Evolutionary conservation across 495 filamentous ascomycete genomes (phyloP).

Genomic region (Lasiosphaeris hirsuta): DNA sequence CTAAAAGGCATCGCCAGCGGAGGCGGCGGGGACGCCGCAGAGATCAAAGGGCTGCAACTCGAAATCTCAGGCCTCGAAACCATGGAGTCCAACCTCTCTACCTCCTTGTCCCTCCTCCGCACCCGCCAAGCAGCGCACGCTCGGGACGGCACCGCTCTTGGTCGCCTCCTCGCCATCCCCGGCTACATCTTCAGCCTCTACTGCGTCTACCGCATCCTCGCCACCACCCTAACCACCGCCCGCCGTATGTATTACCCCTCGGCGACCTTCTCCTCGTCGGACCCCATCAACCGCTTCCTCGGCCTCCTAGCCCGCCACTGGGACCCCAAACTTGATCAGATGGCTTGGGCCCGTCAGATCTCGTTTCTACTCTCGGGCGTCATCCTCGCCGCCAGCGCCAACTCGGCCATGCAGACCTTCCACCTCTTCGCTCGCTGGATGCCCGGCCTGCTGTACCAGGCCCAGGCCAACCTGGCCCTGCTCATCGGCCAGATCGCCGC

Average conservation of each 20-base stretch:
- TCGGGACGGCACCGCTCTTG: slow-evolving; percentile 58
- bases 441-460: slow-evolving; percentile 59
- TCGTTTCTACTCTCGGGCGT: slow-evolving; percentile 73
- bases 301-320: slow-evolving; percentile 69
- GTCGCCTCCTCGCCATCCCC: slow-evolving; percentile 54
- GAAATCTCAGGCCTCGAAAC: slow-evolving; percentile 75
- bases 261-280: slow-evolving; percentile 62
- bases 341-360: slow-evolving; percentile 73
- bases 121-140: slow-evolving; percentile 56
- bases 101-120: slow-evolving; percentile 56
- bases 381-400: slow-evolving; percentile 73
- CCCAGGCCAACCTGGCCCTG: slow-evolving; percentile 66
- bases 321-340: slow-evolving; percentile 64
- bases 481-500: slow-evolving; percentile 71
- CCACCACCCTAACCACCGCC: slow-evolving; percentile 60
- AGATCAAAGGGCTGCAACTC: slow-evolving; percentile 62
- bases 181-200: slow-evolving; percentile 68
- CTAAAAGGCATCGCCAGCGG: slow-evolving; percentile 50
- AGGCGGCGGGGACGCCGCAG: slow-evolving; percentile 56
- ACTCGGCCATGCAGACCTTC: slow-evolving; percentile 71
- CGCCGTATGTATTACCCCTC: slow-evolving; percentile 50
- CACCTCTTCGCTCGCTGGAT: slow-evolving; percentile 67
- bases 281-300: slow-evolving; percentile 73
- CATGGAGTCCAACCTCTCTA: slow-evolving; percentile 64
- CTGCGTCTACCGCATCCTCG: slow-evolving; percentile 71